A percentile compares a stretch with the other conserved stretches of the same genome.
phyloP scores from a whole-genome alignment of 208 protist species.

The Trypanosoma platydactyli region DNA sequence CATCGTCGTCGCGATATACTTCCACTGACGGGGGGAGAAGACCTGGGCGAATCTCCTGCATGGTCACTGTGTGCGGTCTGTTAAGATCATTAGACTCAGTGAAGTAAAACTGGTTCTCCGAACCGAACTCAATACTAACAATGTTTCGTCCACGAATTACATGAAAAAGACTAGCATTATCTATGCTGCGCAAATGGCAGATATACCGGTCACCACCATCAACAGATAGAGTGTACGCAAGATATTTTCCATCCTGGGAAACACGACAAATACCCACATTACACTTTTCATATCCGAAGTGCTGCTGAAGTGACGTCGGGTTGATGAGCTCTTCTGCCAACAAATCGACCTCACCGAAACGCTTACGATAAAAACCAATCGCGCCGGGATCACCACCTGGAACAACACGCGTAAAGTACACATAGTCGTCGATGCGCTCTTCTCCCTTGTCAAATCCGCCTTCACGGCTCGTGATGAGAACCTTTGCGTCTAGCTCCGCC shows the following conservation, averaged over 20 bases:
- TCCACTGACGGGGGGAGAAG: conserved; percentile 81
- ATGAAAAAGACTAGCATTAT: conserved; percentile 88
- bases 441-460: conserved; percentile 91
- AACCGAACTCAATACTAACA: conserved; percentile 90
- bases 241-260: conserved; percentile 83
- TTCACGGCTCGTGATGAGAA: conserved; percentile 81
- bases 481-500: conserved; percentile 85
- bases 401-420: conserved; percentile 88
- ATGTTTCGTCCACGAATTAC: conserved; percentile 91
- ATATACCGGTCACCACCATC: conserved; percentile 89
- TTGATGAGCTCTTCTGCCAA: conserved; percentile 92
- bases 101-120: conserved; percentile 85
- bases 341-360: conserved; percentile 80
- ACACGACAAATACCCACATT: conserved; percentile 87
- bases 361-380: conserved; percentile 90
- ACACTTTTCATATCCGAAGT: conserved; percentile 90
- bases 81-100: conserved; percentile 91
- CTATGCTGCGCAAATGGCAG: conserved; percentile 88
- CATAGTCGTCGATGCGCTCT: conserved; percentile 87
- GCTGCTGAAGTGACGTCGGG: conserved; percentile 73
- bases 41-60: conserved; percentile 88
- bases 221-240: conserved; percentile 90
- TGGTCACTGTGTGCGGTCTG: conserved; percentile 81
- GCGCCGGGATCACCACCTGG: conserved; percentile 67
- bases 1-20: conserved; percentile 86